These are phyloP conservation scores for Ordospora colligata DNA, from an alignment of 371 early-diverging fungal genomes.

Conservation along the genomic window DNA sequence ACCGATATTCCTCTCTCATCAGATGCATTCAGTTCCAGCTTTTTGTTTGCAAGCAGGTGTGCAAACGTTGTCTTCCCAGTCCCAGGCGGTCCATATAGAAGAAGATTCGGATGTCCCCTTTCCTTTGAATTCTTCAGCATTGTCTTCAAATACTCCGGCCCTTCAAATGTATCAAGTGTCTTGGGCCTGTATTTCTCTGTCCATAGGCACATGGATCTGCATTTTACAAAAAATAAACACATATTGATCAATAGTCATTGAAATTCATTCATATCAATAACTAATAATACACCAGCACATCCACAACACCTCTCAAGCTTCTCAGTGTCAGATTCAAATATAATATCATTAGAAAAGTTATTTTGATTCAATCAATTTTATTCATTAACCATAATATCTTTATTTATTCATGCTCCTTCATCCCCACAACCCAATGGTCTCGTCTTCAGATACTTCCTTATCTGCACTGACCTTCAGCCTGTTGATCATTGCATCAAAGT, in stretches of 20 bases:
- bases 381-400: neutral
- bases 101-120: slow-evolving; percentile 72
- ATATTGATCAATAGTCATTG: no score
- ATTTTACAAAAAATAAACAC: neutral
- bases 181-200: slow-evolving; percentile 62
- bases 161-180: slow-evolving; percentile 33
- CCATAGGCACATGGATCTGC: slow-evolving; percentile 40
- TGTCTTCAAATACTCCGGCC: slow-evolving; percentile 41
- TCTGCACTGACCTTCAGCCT: slow-evolving; percentile 4
- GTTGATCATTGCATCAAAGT: neutral
- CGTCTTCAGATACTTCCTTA: slow-evolving; percentile 9
- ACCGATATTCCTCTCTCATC: slow-evolving; percentile 60
- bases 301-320: no score
- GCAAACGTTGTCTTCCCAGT: slow-evolving; percentile 96
- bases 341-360: no score
- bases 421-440: slow-evolving; percentile 15
- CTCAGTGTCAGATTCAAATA: no score
- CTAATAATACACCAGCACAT: no score
- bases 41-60: slow-evolving; percentile 68
- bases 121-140: slow-evolving; percentile 29
- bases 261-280: no score
- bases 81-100: slow-evolving; percentile 97
- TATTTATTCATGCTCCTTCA: neutral
- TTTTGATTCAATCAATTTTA: neutral
- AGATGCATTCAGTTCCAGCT: slow-evolving; percentile 62